Evolutionary conservation across 116 monocot genomes (phyloP), one percentile per base, ranked within the genome.

Genomic region (Thalassia testudinum): DNA sequence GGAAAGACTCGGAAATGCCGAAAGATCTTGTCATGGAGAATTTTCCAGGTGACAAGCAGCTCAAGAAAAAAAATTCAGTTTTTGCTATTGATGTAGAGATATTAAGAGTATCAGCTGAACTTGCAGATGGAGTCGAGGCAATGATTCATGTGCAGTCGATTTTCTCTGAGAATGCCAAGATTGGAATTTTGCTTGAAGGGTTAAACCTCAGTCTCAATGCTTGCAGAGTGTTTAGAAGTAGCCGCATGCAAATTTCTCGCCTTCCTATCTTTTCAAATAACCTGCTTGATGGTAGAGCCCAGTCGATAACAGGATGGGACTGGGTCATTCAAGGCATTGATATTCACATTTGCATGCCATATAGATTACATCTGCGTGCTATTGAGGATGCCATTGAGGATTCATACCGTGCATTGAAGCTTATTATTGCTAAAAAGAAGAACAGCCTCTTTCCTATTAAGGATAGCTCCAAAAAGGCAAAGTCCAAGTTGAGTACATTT

Each of bases 381-480:
- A 90, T 99, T 58, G 86, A 99, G 42, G 99, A 99, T 75, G 85
- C 99, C 16, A 73, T 99, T 56, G 99, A 99, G 58, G 99, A 99
- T 72, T 83, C 75, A 47, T 40, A 75, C 29, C 76, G 99, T 29
- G 90, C 68, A 45, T 72, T 90, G 63, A 99, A 90, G 71, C 83
- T 99, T 62, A 65, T 90, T 45, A 64, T 56, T 66, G 22, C 70
- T 61, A 77, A 82, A 26, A 90, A 75, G 68, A 64, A 65, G 34
- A 78, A 47, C 63, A 53, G 75, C 6, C 28, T 86, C 53, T 68
- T 60, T 62, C 78, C 82, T 66, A 49, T 40, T 13, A 76, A 75
- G 30, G 76, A 72, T 48, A 66, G 58, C 22, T 43, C 63, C 21
- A 89, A 78, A 62, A 85, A 75, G 53, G 10, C 42, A 25, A 86